Percentiles rank a stretch among this genome's conserved stretches.
phyloP scores from a whole-genome alignment of 1,284 basidiomycete species.

The Boletellus dicymbophilus region DNA sequence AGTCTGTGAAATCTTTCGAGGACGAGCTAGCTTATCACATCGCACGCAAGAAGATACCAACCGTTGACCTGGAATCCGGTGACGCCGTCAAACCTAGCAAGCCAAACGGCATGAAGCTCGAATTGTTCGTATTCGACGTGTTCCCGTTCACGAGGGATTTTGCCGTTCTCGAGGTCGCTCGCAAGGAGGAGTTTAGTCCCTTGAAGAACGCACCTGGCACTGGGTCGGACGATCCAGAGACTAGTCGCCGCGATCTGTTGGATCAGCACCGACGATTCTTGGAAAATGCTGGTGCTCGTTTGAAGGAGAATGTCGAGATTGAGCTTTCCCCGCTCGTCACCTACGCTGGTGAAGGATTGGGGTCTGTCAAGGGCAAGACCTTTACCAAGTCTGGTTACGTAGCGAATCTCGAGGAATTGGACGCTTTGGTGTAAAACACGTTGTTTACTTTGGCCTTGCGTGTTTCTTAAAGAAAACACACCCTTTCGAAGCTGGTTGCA shows the following conservation, averaged over 20 bases:
- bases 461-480: conserved; percentile 13
- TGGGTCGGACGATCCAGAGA: conserved; percentile 91
- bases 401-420: conserved; percentile 50
- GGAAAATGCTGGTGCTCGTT: conserved; percentile 72
- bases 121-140: conserved; percentile 99
- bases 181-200: conserved; percentile 93
- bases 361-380: conserved; percentile 75
- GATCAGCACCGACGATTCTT: conserved; percentile 91
- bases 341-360: conserved; percentile 93
- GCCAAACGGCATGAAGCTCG: conserved; percentile 99
- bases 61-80: conserved; percentile 72
- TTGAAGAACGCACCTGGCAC: conserved; percentile 97
- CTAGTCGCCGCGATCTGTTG: conserved; percentile 87
- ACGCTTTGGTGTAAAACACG: conserved; percentile 39
- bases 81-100: conserved; percentile 74
- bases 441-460: conserved; percentile 30
- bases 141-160: conserved; percentile 91
- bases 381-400: conserved; percentile 66
- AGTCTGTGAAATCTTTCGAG: conserved; percentile 83
- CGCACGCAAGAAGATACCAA: conserved; percentile 96
- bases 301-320: conserved; percentile 76
- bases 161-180: conserved; percentile 87
- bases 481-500: too few species aligned
- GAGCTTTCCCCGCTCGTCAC: conserved; percentile 89
- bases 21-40: conserved; percentile 95